Base-by-base conservation (phyloP, 2,329 filamentous ascomycete genomes). In the Bipolaris gigantea region DNA sequence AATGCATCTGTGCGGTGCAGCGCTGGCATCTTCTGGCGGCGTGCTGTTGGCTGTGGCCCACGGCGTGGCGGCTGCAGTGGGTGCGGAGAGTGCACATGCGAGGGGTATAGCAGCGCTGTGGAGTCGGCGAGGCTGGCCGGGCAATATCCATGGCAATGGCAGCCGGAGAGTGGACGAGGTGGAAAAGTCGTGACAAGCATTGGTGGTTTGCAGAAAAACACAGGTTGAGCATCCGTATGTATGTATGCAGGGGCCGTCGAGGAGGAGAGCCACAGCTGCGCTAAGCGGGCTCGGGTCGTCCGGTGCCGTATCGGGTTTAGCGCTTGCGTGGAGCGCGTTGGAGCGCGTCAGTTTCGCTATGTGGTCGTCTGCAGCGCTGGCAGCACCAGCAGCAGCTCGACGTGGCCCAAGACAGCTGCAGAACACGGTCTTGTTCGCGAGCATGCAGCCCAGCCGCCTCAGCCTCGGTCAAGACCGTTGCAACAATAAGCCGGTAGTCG, bases 101-200 rank as follows among this genome's bases (percentile, higher is more conserved):
- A 30, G 27, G 27, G 27, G 27, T 30, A 30, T 4, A 30, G 11
- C 45, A 35, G 36, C 48, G 50, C 48, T 48, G 41, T 39, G 49
- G 48, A 39, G 55, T 53, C 33, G 33, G 35, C 13, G 45, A 36
- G 25, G 42, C 39, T 40, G 53, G 36, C 47, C 43, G 48, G 44
- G 42, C 39, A 38, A 18, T 19, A 18, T 44, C 45, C 51, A 44
- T 34, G 13, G 45, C 19, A 53, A 50, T 62, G 59, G 59, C 55
- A 57, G 55, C 52, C 50, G 56, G 50, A 55, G 53, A 53, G 46
- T 59, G 59, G 59, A 50, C 39, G 10, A 11, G 27, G 27, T 30
- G 47, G 50, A 59, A 62, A 61, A 57, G 62, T 57, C 53, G 59
- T 67, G 65, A 65, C 62, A 68, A 61, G 61, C 65, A 62, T 64